Evolutionary conservation across 148 eudicot genomes (phyloP), one percentile per base, ranked within the genome.

Genomic region (Camellia japonica): DNA sequence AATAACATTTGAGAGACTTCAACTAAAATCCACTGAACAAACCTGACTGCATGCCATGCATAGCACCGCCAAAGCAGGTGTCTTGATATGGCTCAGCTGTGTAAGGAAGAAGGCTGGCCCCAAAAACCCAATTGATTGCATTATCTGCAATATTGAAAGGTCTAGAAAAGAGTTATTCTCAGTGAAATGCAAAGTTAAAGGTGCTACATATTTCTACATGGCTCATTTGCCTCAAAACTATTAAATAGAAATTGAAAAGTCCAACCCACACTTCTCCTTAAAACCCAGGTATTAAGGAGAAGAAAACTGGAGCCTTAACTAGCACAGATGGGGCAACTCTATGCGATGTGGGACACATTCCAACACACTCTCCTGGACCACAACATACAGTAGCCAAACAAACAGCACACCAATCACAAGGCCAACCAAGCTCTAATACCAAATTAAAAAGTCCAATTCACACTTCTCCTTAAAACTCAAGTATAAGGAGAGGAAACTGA

Each of bases 11-110:
- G 77, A 43, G 7, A 65, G 14, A 64, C 43, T 46, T 38, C 56
- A 13, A 16, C 19, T 38, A 51, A 6, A 74, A 64, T 38, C 30
- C 16, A 64, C 44, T 30, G 59, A 9, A 71, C 78, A 80, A 71
- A 95, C 97, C 98, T 95, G 98, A 88, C 98, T 95, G 90, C 95
- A 95, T 20, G 97, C 93, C 98, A 95, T 95, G 89, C 97, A 95
- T 78, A 95, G 82, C 69, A 95, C 98, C 0, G 98, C 98, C 71
- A 93, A 70, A 71, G 93, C 93, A 84, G 98, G 98, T 20, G 98
- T 95, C 81, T 75, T 92, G 74, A 91, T 91, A 75, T 62, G 83
- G 85, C 97, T 93, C 74, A 95, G 86, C 78, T 90, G 93, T 75
- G 97, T 87, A 80, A 95, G 94, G 80, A 90, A 95, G 81, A 93